Evolutionary conservation across 2,329 filamentous ascomycete species (phyloP).

Genomic region (Ceratocystiopsis minuta): DNA sequence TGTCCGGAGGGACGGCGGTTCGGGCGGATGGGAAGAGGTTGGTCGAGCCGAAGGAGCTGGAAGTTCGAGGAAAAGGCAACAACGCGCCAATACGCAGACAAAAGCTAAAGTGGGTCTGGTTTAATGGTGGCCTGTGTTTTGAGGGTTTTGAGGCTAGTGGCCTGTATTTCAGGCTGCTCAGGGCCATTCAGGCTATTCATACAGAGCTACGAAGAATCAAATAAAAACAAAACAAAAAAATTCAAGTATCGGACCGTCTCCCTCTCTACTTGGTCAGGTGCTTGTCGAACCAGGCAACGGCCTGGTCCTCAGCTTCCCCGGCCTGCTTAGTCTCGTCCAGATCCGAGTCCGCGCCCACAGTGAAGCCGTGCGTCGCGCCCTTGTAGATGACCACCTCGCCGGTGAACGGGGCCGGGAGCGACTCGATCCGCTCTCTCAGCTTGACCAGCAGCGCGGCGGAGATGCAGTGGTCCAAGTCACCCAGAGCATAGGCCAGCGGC

Average conservation of each 20-base stretch:
- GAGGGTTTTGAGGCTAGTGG: too few species aligned
- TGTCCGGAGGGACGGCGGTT: too few species aligned
- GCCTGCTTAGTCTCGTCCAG: slow-evolving; percentile 13
- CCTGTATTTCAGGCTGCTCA: too few species aligned
- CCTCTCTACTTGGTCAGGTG: neutral
- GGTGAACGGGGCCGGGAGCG: slow-evolving; percentile 14
- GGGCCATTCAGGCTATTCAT: too few species aligned
- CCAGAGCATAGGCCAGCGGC: slow-evolving; percentile 29
- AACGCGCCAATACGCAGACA: too few species aligned
- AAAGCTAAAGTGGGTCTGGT: too few species aligned
- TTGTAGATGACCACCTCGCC: slow-evolving; percentile 21
- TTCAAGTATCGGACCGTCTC: too few species aligned
- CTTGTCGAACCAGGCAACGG: slow-evolving; percentile 17
- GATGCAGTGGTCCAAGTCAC: slow-evolving; percentile 25
- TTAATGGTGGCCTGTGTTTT: too few species aligned
- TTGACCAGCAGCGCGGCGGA: slow-evolving; percentile 14
- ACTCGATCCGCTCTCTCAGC: slow-evolving; percentile 18
- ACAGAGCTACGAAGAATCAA: too few species aligned
- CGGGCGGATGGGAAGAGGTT: too few species aligned
- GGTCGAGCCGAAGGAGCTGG: too few species aligned
- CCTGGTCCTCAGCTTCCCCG: slow-evolving; percentile 16
- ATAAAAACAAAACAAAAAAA: neutral
- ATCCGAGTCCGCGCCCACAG: slow-evolving; percentile 16
- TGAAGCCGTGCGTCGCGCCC: slow-evolving; percentile 24
- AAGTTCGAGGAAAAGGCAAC: too few species aligned